Base-by-base conservation (phyloP, 2,329 filamentous ascomycete species). In the Phialophora tarda region DNA sequence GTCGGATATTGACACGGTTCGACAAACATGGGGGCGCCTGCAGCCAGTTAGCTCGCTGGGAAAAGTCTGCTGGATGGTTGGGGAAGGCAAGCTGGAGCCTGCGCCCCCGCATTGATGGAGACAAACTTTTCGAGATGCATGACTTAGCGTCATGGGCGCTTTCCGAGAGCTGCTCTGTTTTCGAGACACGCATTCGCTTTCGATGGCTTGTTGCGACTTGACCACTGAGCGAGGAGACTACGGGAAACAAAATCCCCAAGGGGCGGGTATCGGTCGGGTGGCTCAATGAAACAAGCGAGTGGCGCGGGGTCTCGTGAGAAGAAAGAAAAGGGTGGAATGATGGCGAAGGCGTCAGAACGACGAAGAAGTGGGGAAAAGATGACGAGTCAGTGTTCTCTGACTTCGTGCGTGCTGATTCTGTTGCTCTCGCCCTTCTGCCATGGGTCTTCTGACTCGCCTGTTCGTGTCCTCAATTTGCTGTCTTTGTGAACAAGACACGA, bases 161-260 rank as follows among this genome's bases (percentile, higher is more conserved):
- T 64, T 56, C 38, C 62, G 62, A 64, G 48, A 53, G 32, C 48
- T 32, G 62, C 38, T 60, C 48, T 32, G 62, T 48, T 60, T 56
- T 60, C 62, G 62, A 64, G 48, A 64, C 56, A 14, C 26, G 38
- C 17, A 12, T 26, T 59, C 38, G 34, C 32, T 56, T 34, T 47
- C n/a, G 26, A 34, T 21, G 48, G 30, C 21, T 32, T 62, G 32
- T 48, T 5, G 34, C 26, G 21, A 21, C 32, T 41, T 30, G 21
- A 28, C 34, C 50, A 47, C 55, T 63, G 61, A 57, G 51, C 23
- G 24, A 50, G 7, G 11, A 24, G 38, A 23, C 17, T 5, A 38
- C 24, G 61, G 61, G 47, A 63, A 63, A 51, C 53, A 30, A 30
- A 63, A 51, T 57, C 50, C 61, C 61, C 21, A 4, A 10, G 23